A percentile compares a stretch with the other conserved stretches of the same genome.
These are phyloP conservation scores for Geotrichum siamense DNA, from an alignment of 1,139 yeast species.

Conservation along the genomic window DNA sequence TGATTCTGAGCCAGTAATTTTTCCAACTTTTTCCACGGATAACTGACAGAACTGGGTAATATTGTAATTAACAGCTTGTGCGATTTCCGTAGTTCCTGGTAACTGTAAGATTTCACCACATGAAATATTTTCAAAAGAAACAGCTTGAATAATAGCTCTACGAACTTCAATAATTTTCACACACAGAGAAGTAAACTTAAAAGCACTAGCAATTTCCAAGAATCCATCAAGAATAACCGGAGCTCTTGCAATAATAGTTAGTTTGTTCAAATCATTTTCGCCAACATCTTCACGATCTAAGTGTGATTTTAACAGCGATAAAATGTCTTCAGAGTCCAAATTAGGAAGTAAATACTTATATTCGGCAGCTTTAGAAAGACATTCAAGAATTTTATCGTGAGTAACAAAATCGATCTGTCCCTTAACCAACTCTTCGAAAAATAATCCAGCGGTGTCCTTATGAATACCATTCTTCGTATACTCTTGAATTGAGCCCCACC, in stretches of 20 bases:
- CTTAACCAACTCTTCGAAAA: slow-evolving; percentile 47
- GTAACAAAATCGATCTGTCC: slow-evolving; percentile 67
- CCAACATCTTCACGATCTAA: slow-evolving; percentile 44
- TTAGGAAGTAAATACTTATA: slow-evolving; percentile 43
- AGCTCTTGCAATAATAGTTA: slow-evolving; percentile 53
- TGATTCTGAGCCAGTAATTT: slow-evolving; percentile 17
- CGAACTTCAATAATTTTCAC: slow-evolving; percentile 58
- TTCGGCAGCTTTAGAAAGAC: slow-evolving; percentile 62
- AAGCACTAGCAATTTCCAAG: slow-evolving; percentile 72
- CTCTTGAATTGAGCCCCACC: slow-evolving; percentile 85
- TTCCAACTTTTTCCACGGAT: slow-evolving; percentile 15
- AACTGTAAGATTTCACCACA: slow-evolving; percentile 69
- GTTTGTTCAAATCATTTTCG: slow-evolving; percentile 40
- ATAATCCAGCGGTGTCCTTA: slow-evolving; percentile 69
- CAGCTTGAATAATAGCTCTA: slow-evolving; percentile 73
- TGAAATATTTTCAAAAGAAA: slow-evolving; percentile 46
- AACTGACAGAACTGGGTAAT: slow-evolving; percentile 8
- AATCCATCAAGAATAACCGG: slow-evolving; percentile 66
- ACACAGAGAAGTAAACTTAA: slow-evolving; percentile 65
- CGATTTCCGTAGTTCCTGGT: slow-evolving; percentile 48
- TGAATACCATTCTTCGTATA: slow-evolving; percentile 81
- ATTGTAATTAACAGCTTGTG: background rate
- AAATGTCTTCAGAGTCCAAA: slow-evolving; percentile 43
- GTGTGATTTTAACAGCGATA: slow-evolving; percentile 48
- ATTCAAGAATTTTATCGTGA: slow-evolving; percentile 48